Conservation (phyloP, 805 yeast genomes). For the Candida broadrunensis region DNA sequence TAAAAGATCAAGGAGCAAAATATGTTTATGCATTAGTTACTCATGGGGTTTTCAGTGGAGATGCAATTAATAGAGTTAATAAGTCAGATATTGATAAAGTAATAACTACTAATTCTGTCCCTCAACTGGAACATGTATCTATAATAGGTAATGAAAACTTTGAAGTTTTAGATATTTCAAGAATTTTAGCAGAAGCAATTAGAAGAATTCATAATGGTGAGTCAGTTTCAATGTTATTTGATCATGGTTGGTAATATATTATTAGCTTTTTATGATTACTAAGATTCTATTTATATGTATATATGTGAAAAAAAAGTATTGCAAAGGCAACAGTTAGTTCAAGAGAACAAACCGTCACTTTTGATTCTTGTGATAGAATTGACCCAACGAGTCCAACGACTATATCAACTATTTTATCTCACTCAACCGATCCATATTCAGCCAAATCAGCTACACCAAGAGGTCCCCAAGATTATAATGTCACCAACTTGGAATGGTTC, state of each 20-base stretch:
- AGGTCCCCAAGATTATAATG: no score
- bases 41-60: conserved; percentile 92
- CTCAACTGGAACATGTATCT: conserved; percentile 63
- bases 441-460: no score
- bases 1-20: conserved; percentile 90
- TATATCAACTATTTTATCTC: no score
- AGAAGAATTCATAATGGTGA: conserved; percentile 97
- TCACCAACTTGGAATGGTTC: no score
- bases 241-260: conserved; percentile 61
- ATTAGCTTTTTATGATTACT: no score
- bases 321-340: no score
- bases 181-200: conserved; percentile 90
- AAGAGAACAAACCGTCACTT: no score
- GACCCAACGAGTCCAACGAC: no score
- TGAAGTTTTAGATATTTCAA: conserved; percentile 83
- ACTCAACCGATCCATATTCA: no score
- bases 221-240: conserved; percentile 89
- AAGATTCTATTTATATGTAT: no score
- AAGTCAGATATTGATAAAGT: conserved; percentile 75
- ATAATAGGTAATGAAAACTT: conserved; percentile 45
- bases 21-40: conserved; percentile 85
- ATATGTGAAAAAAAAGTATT: no score
- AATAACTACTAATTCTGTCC: conserved; percentile 87
- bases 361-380: no score
- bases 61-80: conserved; percentile 71